phyloP scores from a whole-genome alignment of 257 asterid genomes.

The Leonotis leonurus region DNA sequence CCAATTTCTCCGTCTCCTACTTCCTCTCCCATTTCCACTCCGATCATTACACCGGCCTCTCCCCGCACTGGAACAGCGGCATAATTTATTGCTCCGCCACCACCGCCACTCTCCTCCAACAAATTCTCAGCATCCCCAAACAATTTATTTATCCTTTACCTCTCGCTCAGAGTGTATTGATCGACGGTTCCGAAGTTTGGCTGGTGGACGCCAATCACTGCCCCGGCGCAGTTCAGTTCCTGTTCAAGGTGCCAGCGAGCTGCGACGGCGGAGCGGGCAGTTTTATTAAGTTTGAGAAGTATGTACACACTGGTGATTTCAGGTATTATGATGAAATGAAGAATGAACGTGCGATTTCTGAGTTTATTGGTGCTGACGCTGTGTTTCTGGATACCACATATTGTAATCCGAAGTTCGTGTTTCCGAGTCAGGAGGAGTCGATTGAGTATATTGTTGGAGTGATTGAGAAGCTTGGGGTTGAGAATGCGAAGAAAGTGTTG shows the following conservation, averaged over 20 bases:
- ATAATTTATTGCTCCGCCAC: conserved; percentile 61
- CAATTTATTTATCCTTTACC: conserved; percentile 49
- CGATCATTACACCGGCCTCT: conserved; percentile 84
- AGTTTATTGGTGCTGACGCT: conserved; percentile 72
- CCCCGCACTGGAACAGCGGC: conserved; percentile 69
- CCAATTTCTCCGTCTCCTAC: conserved; percentile 62
- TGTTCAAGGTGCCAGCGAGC: conserved; percentile 52
- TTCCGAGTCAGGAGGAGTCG: conserved; percentile 84
- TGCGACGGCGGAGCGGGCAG: conserved; percentile 14
- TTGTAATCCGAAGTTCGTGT: conserved; percentile 75
- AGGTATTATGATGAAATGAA: conserved; percentile 67
- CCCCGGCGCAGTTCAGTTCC: conserved; percentile 90
- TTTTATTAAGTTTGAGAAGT: conserved; percentile 48
- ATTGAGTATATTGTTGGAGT: conserved; percentile 67
- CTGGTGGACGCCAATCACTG: conserved; percentile 86
- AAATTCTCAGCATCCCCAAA: conserved; percentile 51
- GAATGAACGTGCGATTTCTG: conserved; percentile 30
- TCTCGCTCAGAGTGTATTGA: conserved; percentile 28
- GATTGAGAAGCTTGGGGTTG: conserved; percentile 41
- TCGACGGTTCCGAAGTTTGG: conserved; percentile 60
- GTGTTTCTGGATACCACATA: conserved; percentile 82
- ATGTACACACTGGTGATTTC: conserved; percentile 88
- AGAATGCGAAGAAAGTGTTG: conserved; percentile 49
- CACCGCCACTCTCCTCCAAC: conserved; percentile 63
- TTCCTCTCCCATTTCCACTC: conserved; percentile 96